Conservation (phyloP, 176 grass and related monocot genomes). For the Oryza glaberrima region DNA sequence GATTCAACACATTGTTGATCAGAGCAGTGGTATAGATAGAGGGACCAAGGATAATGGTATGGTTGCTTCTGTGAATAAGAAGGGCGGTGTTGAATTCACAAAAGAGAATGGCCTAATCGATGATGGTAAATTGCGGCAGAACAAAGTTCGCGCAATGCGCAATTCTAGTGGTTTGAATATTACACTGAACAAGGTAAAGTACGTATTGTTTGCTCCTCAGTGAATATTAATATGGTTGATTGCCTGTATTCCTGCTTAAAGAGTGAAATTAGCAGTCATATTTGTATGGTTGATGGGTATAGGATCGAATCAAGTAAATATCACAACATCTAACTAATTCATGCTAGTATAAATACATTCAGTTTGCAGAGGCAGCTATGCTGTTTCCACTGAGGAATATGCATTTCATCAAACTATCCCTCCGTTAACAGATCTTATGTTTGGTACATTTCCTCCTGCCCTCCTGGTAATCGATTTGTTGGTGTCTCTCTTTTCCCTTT, state of each 20-base stretch:
- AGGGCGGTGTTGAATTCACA: neutral
- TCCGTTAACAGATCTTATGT: neutral
- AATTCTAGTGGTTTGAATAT: conserved; percentile 1
- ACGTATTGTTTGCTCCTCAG: neutral
- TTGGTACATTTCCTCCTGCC: neutral
- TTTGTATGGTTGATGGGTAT: neutral
- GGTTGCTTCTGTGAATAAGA: neutral
- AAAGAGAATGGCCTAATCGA: neutral
- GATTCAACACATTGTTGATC: conserved; percentile 7
- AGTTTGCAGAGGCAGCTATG: neutral
- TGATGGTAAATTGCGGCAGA: neutral
- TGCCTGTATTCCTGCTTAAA: neutral
- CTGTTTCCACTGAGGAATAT: neutral
- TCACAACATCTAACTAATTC: neutral
- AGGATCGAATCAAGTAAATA: neutral
- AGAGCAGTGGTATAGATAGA: neutral
- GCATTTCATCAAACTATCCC: neutral
- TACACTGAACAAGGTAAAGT: conserved; percentile 26
- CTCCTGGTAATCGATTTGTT: neutral
- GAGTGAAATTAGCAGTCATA: neutral
- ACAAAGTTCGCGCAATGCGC: neutral
- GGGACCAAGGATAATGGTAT: neutral
- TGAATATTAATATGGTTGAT: neutral
- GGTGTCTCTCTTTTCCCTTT: neutral
- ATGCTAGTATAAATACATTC: neutral